Base-by-base conservation (phyloP, 371 early-diverging fungal genomes). In the Capillidium heterosporum region DNA sequence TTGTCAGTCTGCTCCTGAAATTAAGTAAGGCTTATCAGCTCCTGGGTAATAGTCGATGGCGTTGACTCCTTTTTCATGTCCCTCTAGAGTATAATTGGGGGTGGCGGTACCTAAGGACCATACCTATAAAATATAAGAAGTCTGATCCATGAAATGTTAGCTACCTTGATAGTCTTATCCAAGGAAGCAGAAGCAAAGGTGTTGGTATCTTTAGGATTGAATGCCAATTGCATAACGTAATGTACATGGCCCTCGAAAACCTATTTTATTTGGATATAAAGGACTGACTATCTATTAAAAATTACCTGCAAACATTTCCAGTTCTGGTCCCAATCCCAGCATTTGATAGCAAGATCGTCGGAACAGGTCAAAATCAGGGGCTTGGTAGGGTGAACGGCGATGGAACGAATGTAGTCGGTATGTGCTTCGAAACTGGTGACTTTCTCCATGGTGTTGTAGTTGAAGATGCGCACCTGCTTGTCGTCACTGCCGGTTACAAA, bases 281-380 rank as follows among this genome's bases (percentile, higher is more conserved):
- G 10, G 7, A 11, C 11, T 23, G 40, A 23, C 41, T 24, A 21
- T 3, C 21, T 7, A 28, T 17, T 2, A 32, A 19, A 19, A 35
- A 57, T 55, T 60, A 85, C 84, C 76, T 89, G 89, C 57, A 89
- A 73, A 70, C 91, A 87, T 63, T 83, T 89, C 94, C 98, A 97
- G 60, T 86, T 88, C 67, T 92, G 93, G 43, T 98, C 98, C 92
- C 94, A 94, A 68, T 98, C 93, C 98, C 98, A 99, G 57, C 98
- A 74, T 68, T 95, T 96, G 65, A 99, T 91, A 19, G 87, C 79
- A 84, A 89, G 89, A 67, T 99, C 99, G 67, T 99, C 99, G 15
- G 95, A 89, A 53, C 93, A 86, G 8, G 96, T 88, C 47, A 97
- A 75, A 48, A 99, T 75, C 51, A 82, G 82, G 19, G 91, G 85